Conservation (phyloP, 192 early-diverging fungal genomes). For the Backusella morwellensis region DNA sequence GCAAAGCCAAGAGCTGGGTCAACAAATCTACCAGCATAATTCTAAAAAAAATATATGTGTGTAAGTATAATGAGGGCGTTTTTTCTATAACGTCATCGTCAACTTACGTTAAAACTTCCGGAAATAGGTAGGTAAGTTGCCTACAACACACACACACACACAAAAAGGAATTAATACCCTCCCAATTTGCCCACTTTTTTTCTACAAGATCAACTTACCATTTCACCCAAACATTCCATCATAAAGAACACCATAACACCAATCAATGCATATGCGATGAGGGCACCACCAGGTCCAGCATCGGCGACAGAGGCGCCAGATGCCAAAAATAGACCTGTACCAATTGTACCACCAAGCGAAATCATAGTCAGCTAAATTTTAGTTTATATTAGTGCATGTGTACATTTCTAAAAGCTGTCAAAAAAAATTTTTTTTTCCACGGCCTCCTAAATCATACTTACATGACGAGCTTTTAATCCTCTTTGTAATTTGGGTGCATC, state of each 20-base stretch:
- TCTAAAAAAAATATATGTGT: slow-evolving; percentile 1
- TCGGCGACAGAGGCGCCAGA: slow-evolving; percentile 69
- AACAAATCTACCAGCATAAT: slow-evolving; percentile 75
- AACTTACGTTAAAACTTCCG: slow-evolving; percentile 65
- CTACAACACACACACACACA: not conserved
- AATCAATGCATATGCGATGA: slow-evolving; percentile 72
- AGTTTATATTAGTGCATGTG: not conserved
- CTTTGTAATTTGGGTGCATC: slow-evolving; percentile 48
- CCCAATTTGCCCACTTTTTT: not conserved
- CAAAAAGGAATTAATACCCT: not conserved
- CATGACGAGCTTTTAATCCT: slow-evolving; percentile 67
- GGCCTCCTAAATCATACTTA: slow-evolving; percentile 39
- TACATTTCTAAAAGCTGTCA: not conserved
- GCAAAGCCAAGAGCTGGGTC: slow-evolving; percentile 84
- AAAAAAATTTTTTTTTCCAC: not conserved
- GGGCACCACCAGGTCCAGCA: slow-evolving; percentile 77
- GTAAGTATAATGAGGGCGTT: no score
- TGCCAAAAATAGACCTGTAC: slow-evolving; percentile 85
- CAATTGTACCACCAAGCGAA: slow-evolving; percentile 74
- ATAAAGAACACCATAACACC: slow-evolving; percentile 73
- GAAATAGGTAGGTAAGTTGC: slow-evolving; percentile 81
- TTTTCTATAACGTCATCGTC: no score
- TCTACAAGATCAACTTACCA: slow-evolving; percentile 37
- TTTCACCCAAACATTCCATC: slow-evolving; percentile 81
- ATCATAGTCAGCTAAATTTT: slow-evolving; percentile 39